Base-by-base conservation (phyloP, 2,329 filamentous ascomycete species). In the Rhexocercosporidium sp. region DNA sequence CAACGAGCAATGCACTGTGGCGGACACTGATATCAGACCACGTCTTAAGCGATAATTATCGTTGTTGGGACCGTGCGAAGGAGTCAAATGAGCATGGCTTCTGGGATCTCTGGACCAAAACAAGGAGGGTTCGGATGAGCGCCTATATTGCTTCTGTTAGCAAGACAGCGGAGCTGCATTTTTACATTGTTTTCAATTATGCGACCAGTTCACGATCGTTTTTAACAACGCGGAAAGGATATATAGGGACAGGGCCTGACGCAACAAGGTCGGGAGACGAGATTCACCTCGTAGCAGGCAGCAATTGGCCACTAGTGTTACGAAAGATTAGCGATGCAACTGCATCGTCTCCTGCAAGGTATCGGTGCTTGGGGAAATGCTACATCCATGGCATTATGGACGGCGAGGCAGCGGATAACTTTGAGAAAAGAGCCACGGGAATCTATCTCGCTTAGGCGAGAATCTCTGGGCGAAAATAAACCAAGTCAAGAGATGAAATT, bases 401-500 rank as follows among this genome's bases (percentile, higher is more conserved):
- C 11, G 47, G 22, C 6, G 47, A 51, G 27, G 47, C 25, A 16
- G 47, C 47, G 11, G 47, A 16, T 11, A 51, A 27, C 2, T 51
- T 51, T 11, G 47, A 51, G 22, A 22, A 51, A 25, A 20, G 11
- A 7, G 22, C 25, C 3, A 25, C 47, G 9, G 18, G 29, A 5
- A 51, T 51, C 7, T 14, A 51, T 51, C 47, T 51, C 16, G 5
- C 62, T 39, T 18, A 66, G 68, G 60, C 67, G 64, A 69, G 64
- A 60, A 37, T 11, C 34, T 6, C 2, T 7, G 8, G 8, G 34
- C 12, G 34, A 6, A 37, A 11, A 7, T 11, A 37, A 37, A 37
- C 34, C 8, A 2, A 7, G 34, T 37, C 0, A 11, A 37, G 12
- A 11, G 34, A 37, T 37, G n/a, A n/a, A n/a, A n/a, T n/a, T n/a